These are phyloP conservation scores for Rehmannia glutinosa DNA, from an alignment of 257 asterid genomes.

Conservation along the genomic window DNA sequence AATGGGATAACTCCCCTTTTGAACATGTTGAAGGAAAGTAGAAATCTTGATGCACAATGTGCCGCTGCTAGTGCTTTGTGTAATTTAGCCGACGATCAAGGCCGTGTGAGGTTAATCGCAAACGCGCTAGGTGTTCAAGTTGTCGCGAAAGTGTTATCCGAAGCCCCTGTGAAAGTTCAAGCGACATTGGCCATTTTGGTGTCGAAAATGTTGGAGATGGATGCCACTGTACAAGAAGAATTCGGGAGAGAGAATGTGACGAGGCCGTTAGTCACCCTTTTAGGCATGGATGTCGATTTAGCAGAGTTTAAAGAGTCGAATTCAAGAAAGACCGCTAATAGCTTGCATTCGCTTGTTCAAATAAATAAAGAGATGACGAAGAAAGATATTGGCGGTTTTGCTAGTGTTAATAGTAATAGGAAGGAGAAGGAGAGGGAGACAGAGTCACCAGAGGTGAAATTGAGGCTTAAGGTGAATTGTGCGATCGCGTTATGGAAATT, in stretches of 20 bases:
- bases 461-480: conserved; percentile 39
- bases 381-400: conserved; percentile 9
- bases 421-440: conserved; percentile 33
- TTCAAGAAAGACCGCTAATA: conserved; percentile 5
- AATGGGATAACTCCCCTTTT: conserved; percentile 51
- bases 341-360: conserved; percentile 37
- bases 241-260: conserved; percentile 58
- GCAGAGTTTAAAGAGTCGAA: conserved; percentile 31
- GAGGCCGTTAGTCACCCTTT: conserved; percentile 40
- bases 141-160: conserved; percentile 32
- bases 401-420: conserved; percentile 18
- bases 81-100: conserved; percentile 37
- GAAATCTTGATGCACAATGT: conserved; percentile 36
- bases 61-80: conserved; percentile 43
- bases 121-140: conserved; percentile 31
- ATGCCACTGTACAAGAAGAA: conserved; percentile 41
- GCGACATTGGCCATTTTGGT: conserved; percentile 34
- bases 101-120: conserved; percentile 31
- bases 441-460: conserved; percentile 40
- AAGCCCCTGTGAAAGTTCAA: conserved; percentile 33
- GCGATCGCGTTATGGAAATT: conserved; percentile 46
- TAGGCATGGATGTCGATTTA: conserved; percentile 40
- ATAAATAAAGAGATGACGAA: conserved; percentile 29
- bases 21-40: conserved; percentile 45
- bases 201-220: conserved; percentile 40